These are phyloP conservation scores for Acanthamoeba rhysodes DNA, from an alignment of 208 protist genomes.

Conservation along the genomic window DNA sequence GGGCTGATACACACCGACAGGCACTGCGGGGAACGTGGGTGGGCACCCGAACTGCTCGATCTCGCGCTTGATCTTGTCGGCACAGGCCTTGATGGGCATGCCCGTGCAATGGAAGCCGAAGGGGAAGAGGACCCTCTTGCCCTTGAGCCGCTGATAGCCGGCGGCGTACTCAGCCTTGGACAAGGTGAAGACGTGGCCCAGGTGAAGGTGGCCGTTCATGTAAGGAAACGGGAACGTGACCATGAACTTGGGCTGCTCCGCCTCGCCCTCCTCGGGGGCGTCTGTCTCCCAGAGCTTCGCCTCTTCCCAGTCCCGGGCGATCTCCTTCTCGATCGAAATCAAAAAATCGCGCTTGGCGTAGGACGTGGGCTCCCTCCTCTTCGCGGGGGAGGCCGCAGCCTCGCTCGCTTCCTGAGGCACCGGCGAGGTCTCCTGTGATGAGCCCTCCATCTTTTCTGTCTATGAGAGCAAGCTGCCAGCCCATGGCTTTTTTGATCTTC, in stretches of 20 bases:
- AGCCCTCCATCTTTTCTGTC: too few species aligned
- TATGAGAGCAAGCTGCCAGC: too few species aligned
- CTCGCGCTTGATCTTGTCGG: constrained; percentile 97
- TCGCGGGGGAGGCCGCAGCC: background rate
- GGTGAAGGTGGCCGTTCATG: constrained; percentile 99
- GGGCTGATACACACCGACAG: constrained; percentile 90
- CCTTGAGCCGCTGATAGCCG: constrained; percentile 98
- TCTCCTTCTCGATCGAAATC: constrained; percentile 89
- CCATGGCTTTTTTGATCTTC: too few species aligned
- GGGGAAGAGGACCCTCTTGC: constrained; percentile 98
- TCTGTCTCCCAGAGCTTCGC: constrained; percentile 92
- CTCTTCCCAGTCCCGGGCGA: constrained; percentile 90
- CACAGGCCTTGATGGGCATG: constrained; percentile 99
- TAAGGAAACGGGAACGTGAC: constrained; percentile 99
- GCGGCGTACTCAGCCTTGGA: constrained; percentile 99
- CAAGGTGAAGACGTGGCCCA: constrained; percentile 99
- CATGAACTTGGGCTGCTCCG: constrained; percentile 95
- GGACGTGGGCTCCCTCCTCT: background rate
- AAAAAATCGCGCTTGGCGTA: constrained; percentile 91
- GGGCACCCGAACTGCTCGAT: constrained; percentile 94
- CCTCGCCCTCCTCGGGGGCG: constrained; percentile 80
- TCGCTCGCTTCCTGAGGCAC: background rate
- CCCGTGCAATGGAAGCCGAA: constrained; percentile 99
- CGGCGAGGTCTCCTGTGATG: background rate
- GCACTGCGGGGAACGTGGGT: constrained; percentile 88